A percentile compares a stretch with the other conserved stretches of the same genome.
Evolutionary conservation across 192 early-diverging fungal species (phyloP).

Genomic region (Podila minutissima): DNA sequence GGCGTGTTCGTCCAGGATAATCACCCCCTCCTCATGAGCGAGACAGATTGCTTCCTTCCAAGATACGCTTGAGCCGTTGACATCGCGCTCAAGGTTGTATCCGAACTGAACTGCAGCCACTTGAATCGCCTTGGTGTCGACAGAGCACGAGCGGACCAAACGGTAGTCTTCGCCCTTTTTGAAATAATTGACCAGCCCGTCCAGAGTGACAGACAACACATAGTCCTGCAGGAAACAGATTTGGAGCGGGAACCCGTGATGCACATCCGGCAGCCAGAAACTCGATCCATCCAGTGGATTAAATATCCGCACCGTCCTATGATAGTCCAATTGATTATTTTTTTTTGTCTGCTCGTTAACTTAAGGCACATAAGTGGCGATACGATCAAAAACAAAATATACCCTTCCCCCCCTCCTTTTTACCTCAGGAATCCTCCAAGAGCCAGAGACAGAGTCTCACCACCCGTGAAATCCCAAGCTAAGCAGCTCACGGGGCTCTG

Average conservation of each 20-base stretch:
- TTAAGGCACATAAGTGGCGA: neutral
- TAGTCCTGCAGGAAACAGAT: conserved; percentile 14
- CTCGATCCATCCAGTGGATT: neutral
- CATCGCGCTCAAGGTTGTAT: neutral
- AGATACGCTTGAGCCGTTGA: neutral
- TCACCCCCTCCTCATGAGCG: conserved; percentile 21
- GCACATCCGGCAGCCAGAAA: conserved; percentile 9
- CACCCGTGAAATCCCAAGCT: conserved; percentile 15
- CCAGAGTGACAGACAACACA: conserved; percentile 17
- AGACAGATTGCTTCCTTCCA: conserved; percentile 33
- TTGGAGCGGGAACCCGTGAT: conserved; percentile 28
- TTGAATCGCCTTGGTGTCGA: conserved; percentile 28
- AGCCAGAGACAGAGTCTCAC: neutral
- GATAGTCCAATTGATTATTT: neutral
- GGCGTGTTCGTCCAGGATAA: conserved; percentile 33
- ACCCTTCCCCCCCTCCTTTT: no score
- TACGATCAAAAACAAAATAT: neutral
- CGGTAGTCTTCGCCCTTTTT: conserved; percentile 9
- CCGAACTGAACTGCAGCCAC: conserved; percentile 20
- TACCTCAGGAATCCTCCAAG: conserved; percentile 25
- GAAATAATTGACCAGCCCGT: conserved; percentile 29
- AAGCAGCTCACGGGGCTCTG: conserved; percentile 25
- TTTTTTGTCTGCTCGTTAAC: neutral
- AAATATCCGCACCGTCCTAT: conserved; percentile 17
- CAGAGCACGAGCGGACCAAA: conserved; percentile 8